phyloP scores from a whole-genome alignment of 495 filamentous ascomycete species.

The Parmelia sp. region DNA sequence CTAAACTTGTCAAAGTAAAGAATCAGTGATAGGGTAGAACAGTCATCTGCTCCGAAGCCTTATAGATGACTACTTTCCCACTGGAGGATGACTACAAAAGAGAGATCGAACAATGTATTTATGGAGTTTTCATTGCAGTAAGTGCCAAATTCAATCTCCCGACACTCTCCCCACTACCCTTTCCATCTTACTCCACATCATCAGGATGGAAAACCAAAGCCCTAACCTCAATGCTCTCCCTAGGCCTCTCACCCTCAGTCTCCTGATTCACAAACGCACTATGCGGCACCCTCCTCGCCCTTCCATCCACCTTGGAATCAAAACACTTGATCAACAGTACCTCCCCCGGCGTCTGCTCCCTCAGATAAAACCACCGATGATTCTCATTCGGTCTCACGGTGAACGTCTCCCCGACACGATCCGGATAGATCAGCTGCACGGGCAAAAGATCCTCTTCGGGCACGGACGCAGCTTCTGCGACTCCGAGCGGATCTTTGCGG shows the following conservation, averaged over 20 bases:
- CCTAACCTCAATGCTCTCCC: slow-evolving; percentile 53
- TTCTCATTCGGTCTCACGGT: slow-evolving; percentile 35
- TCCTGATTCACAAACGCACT: slow-evolving; percentile 54
- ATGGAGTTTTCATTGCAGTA: background rate
- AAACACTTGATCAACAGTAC: slow-evolving; percentile 67
- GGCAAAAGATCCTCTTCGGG: slow-evolving; percentile 42
- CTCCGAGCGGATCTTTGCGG: slow-evolving; percentile 53
- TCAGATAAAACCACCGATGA: slow-evolving; percentile 50
- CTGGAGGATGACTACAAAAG: background rate
- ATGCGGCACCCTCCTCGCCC: slow-evolving; percentile 52
- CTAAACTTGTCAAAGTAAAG: slow-evolving; percentile 45
- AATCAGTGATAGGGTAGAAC: slow-evolving; percentile 6
- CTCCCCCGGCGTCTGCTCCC: slow-evolving; percentile 50
- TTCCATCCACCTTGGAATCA: slow-evolving; percentile 54
- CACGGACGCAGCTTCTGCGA: slow-evolving; percentile 50
- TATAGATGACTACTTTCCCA: background rate
- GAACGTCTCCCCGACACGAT: slow-evolving; percentile 44
- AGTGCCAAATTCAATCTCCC: background rate
- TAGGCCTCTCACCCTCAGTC: slow-evolving; percentile 39
- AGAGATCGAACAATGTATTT: background rate
- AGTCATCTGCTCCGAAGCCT: background rate
- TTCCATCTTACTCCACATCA: slow-evolving; percentile 16
- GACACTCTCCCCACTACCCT: background rate
- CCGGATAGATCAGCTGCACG: slow-evolving; percentile 44
- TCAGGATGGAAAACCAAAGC: slow-evolving; percentile 24